Percentiles rank a stretch among this genome's conserved stretches.
These are phyloP conservation scores for Termitomyces titanicus DNA, from an alignment of 768 basidiomycete genomes.

Conservation along the genomic window DNA sequence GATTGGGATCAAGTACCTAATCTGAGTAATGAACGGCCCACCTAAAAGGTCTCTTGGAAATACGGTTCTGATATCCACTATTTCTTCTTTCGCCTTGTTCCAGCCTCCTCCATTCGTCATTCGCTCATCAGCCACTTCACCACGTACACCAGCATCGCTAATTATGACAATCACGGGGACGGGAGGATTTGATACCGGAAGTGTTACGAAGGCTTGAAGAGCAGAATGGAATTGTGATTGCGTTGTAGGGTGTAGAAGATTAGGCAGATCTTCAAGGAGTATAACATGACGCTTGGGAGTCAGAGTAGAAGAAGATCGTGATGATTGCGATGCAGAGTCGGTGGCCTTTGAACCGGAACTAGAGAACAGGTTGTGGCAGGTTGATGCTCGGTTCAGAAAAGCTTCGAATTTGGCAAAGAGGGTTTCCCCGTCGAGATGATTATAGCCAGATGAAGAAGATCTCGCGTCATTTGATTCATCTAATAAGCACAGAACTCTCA, in stretches of 20 bases:
- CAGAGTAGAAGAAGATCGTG: slow-evolving; percentile 5
- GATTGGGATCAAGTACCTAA: slow-evolving; percentile 45
- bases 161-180: slow-evolving; percentile 80
- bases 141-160: slow-evolving; percentile 78
- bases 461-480: neutral
- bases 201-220: slow-evolving; percentile 51
- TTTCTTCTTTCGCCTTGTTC: slow-evolving; percentile 40
- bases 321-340: slow-evolving; percentile 8
- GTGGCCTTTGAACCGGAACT: slow-evolving; percentile 2
- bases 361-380: slow-evolving; percentile 52
- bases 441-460: slow-evolving; percentile 6
- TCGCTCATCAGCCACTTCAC: slow-evolving; percentile 55
- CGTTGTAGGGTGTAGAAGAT: slow-evolving; percentile 72
- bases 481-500: neutral
- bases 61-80: slow-evolving; percentile 68
- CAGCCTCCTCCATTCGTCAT: slow-evolving; percentile 38
- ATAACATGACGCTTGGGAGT: slow-evolving; percentile 51
- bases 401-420: slow-evolving; percentile 67
- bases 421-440: slow-evolving; percentile 36
- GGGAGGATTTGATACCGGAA: slow-evolving; percentile 28
- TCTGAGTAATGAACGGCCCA: slow-evolving; percentile 76
- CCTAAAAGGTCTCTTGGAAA: slow-evolving; percentile 64
- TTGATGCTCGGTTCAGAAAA: slow-evolving; percentile 69
- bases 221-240: slow-evolving; percentile 71
- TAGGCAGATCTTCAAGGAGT: slow-evolving; percentile 88